Evolutionary conservation across 2,329 filamentous ascomycete genomes (phyloP).

Genomic region (Berkeleyomyces rouxiae): DNA sequence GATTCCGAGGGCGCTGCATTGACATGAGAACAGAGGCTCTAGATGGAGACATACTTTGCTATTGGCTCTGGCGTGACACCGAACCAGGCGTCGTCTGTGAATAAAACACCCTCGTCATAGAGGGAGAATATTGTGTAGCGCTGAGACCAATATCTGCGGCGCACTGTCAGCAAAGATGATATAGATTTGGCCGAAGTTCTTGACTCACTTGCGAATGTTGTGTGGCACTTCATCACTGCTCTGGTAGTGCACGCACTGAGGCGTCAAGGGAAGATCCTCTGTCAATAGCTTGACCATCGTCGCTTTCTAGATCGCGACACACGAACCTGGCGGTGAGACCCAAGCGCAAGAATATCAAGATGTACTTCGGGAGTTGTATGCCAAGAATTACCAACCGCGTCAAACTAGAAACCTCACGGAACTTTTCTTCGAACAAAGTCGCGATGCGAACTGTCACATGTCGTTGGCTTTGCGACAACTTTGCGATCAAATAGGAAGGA

Average conservation of each 20-base stretch:
- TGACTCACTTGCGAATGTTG: slow-evolving; percentile 64
- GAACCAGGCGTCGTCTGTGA: slow-evolving; percentile 94
- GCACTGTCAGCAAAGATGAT: neutral
- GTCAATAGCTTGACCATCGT: neutral
- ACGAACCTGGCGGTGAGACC: neutral
- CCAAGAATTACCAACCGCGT: no score
- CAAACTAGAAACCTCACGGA: no score
- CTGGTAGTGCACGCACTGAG: slow-evolving; percentile 60
- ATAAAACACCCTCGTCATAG: slow-evolving; percentile 74
- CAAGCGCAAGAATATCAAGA: no score
- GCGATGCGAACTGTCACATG: neutral
- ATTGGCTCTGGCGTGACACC: slow-evolving; percentile 90
- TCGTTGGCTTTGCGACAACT: neutral
- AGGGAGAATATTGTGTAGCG: slow-evolving; percentile 72
- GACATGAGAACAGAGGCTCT: neutral
- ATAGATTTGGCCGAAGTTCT: neutral
- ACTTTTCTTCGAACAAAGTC: neutral
- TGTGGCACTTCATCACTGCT: slow-evolving; percentile 54
- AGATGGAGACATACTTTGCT: slow-evolving; percentile 44
- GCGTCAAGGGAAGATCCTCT: slow-evolving; percentile 34
- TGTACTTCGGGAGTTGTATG: neutral
- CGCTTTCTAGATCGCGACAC: neutral
- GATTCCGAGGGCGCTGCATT: neutral
- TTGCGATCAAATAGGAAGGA: slow-evolving; percentile 5
- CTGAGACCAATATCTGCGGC: slow-evolving; percentile 69